A percentile compares a stretch with the other conserved stretches of the same genome.
These are phyloP conservation scores for Acanthamoeba sp. DNA, from an alignment of 208 protist species.

Conservation along the genomic window DNA sequence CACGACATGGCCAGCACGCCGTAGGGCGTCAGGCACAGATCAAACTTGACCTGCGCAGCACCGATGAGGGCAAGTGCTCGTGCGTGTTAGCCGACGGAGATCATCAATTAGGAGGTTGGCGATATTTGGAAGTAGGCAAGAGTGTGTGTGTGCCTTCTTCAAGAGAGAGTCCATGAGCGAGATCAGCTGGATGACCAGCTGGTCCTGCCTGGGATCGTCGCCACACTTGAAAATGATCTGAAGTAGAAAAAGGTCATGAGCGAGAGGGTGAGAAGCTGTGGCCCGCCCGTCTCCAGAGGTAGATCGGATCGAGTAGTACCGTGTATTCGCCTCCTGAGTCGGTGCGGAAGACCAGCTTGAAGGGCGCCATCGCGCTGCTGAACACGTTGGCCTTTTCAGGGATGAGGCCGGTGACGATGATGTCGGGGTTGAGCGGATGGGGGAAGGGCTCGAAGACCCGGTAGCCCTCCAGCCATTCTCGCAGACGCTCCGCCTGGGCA, in stretches of 20 bases:
- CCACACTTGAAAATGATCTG: slow-evolving; percentile 95
- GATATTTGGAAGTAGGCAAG: too few relatives aligned
- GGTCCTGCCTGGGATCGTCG: slow-evolving; percentile 98
- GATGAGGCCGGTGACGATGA: slow-evolving; percentile 5
- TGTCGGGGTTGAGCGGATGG: slow-evolving; percentile 37
- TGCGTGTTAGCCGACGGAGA: too few relatives aligned
- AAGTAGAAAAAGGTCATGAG: too few relatives aligned
- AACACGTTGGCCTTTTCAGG: slow-evolving; percentile 44
- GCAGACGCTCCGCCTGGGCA: not conserved
- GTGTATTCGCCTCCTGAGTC: slow-evolving; percentile 29
- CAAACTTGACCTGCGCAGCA: slow-evolving; percentile 89
- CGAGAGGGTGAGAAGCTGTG: too few relatives aligned
- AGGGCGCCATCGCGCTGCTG: slow-evolving; percentile 36
- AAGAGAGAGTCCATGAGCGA: slow-evolving; percentile 94
- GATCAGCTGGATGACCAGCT: slow-evolving; percentile 96
- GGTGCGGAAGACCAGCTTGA: slow-evolving; percentile 44
- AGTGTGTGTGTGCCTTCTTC: slow-evolving; percentile 84
- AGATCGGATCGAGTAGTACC: not conserved
- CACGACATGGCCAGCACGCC: slow-evolving; percentile 92
- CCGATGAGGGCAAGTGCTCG: too few relatives aligned
- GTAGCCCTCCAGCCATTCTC: slow-evolving; percentile 21
- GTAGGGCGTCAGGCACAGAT: slow-evolving; percentile 96
- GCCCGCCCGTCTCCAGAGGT: not conserved
- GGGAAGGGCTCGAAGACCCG: slow-evolving; percentile 27
- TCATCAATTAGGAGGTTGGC: too few relatives aligned